Percentiles rank a stretch among this genome's conserved stretches.
Evolutionary conservation across 306 rosid species (phyloP).

Genomic region (Pterocarpus macrocarpus): DNA sequence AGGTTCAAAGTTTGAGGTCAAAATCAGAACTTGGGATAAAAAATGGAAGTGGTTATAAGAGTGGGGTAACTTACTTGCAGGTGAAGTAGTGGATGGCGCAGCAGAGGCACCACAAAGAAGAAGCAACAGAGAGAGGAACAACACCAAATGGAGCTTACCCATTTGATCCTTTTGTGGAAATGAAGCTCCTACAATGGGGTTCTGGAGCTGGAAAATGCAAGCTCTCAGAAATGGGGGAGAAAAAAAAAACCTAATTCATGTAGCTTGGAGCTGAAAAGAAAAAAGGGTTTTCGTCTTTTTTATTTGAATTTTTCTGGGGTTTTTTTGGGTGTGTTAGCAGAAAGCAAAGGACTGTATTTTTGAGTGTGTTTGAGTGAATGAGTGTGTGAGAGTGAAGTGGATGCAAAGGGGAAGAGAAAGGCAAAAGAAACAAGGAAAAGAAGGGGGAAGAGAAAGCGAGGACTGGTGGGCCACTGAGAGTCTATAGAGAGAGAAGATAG

Average conservation of each 20-base stretch:
- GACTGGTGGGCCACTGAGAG: slow-evolving; percentile 43
- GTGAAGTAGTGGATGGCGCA: slow-evolving; percentile 56
- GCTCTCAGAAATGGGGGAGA: slow-evolving; percentile 40
- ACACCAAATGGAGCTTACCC: slow-evolving; percentile 59
- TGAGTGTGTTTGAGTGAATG: slow-evolving; percentile 22
- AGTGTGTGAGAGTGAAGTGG: neutral
- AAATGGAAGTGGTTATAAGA: slow-evolving; percentile 6
- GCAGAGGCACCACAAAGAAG: slow-evolving; percentile 58
- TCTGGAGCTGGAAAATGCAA: slow-evolving; percentile 34
- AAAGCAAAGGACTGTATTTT: slow-evolving; percentile 32
- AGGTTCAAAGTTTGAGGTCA: slow-evolving; percentile 39
- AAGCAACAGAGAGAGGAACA: slow-evolving; percentile 55
- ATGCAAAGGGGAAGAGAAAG: neutral
- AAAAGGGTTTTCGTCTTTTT: neutral
- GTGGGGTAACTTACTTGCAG: slow-evolving; percentile 67
- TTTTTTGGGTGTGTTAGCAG: slow-evolving; percentile 8
- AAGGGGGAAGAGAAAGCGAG: slow-evolving; percentile 37
- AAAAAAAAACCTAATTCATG: slow-evolving; percentile 53
- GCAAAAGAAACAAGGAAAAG: slow-evolving; percentile 52
- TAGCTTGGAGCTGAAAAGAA: neutral
- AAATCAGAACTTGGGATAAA: slow-evolving; percentile 4
- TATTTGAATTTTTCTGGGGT: slow-evolving; percentile 3
- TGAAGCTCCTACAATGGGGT: slow-evolving; percentile 38
- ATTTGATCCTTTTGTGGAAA: slow-evolving; percentile 45
- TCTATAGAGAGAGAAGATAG: no score